phyloP scores from a whole-genome alignment of 768 basidiomycete species.

The Hygrophorus pudorinus region DNA sequence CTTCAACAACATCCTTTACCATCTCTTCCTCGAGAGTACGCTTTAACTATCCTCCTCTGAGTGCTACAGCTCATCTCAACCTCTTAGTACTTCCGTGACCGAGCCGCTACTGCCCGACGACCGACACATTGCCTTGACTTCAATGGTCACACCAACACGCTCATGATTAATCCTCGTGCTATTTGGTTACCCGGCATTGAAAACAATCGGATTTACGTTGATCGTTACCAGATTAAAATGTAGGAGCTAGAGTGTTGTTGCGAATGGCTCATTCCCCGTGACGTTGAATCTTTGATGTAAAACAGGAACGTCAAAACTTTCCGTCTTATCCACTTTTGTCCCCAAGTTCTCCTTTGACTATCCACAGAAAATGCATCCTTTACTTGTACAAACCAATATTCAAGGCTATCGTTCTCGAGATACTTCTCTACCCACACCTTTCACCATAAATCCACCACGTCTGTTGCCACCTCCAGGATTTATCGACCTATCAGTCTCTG shows the following conservation, averaged over 20 bases:
- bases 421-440: constrained; percentile 29
- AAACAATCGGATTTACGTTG: constrained; percentile 54
- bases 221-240: constrained; percentile 28
- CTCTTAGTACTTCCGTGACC: background rate
- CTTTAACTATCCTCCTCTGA: constrained; percentile 25
- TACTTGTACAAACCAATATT: background rate
- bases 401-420: constrained; percentile 8
- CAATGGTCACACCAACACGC: constrained; percentile 27
- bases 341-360: background rate
- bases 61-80: constrained; percentile 6
- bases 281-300: too few relatives aligned
- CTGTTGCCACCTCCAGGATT: background rate
- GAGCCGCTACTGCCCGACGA: constrained; percentile 13
- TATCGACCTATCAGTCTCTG: constrained; percentile 35
- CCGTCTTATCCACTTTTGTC: too few relatives aligned
- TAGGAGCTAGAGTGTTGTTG: too few relatives aligned
- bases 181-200: too few relatives aligned
- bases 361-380: background rate
- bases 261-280: too few relatives aligned
- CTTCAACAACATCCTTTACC: too few relatives aligned
- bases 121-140: constrained; percentile 10
- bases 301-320: too few relatives aligned
- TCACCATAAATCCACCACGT: constrained; percentile 27
- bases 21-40: too few relatives aligned
- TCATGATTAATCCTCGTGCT: constrained; percentile 25